These are phyloP conservation scores for Mycena metata DNA, from an alignment of 768 basidiomycete genomes.

Conservation along the genomic window DNA sequence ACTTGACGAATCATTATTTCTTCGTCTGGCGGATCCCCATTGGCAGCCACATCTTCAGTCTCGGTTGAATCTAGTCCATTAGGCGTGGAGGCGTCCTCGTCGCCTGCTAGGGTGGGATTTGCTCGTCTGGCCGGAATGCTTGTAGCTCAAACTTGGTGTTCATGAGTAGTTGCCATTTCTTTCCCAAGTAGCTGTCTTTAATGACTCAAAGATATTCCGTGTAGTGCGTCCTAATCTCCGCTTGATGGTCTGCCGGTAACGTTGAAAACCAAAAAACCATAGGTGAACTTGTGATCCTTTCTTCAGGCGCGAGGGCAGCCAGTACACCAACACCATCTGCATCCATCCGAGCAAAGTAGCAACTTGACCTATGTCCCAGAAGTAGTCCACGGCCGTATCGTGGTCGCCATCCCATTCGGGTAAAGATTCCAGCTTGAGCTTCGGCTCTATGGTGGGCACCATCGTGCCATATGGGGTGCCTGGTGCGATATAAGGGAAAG, in stretches of 20 bases:
- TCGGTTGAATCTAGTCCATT: no score
- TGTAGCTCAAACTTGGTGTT: not conserved
- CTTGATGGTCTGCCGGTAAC: not conserved
- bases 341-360: not conserved
- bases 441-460: constrained; percentile 1
- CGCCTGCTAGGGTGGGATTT: no score
- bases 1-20: not conserved
- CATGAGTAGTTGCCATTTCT: not conserved
- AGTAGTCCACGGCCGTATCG: not conserved
- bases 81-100: no score
- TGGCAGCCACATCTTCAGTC: no score
- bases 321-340: not conserved
- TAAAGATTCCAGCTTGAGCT: not conserved
- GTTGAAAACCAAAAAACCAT: not conserved
- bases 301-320: not conserved
- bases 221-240: not conserved
- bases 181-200: not conserved
- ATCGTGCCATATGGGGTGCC: not conserved
- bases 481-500: not conserved
- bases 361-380: not conserved
- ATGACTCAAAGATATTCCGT: not conserved
- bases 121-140: not conserved
- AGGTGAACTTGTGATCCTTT: not conserved
- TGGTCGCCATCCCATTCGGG: constrained; percentile 1
- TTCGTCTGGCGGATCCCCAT: no score